Evolutionary conservation across 495 filamentous ascomycete species (phyloP).

Genomic region (Clohesyomyces aquaticus): DNA sequence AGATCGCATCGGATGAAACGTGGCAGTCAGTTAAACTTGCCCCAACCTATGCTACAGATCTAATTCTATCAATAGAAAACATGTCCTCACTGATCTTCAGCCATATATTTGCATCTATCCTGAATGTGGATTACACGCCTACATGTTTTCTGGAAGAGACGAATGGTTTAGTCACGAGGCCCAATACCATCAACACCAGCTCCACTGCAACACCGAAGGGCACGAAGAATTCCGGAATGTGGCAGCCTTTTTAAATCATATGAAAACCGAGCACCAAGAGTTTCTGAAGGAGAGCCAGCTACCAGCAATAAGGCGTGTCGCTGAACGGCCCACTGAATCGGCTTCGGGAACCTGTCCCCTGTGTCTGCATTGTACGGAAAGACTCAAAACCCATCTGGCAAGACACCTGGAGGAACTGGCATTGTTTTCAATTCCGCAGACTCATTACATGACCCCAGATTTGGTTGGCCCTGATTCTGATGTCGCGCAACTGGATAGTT

Average conservation of each 20-base stretch:
- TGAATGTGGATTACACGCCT: background rate
- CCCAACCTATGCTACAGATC: background rate
- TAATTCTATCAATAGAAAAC: background rate
- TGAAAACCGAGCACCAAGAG: background rate
- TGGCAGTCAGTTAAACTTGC: conserved; percentile 11
- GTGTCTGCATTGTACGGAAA: background rate
- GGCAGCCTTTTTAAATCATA: background rate
- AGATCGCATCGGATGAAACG: background rate
- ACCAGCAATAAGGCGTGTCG: background rate
- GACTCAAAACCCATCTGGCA: background rate
- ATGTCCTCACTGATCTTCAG: background rate
- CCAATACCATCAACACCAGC: background rate
- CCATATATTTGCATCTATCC: background rate
- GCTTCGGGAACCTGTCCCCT: background rate
- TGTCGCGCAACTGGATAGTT: too few species aligned
- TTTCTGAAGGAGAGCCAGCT: background rate
- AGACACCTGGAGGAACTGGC: conserved; percentile 2
- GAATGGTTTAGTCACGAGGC: conserved; percentile 1
- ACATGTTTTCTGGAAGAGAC: background rate
- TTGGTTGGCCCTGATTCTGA: background rate
- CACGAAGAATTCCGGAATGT: background rate
- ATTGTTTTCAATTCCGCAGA: conserved; percentile 2
- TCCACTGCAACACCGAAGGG: background rate
- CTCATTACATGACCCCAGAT: background rate
- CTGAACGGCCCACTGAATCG: background rate